phyloP scores from a whole-genome alignment of 768 basidiomycete species.

The Crassisporium funariophilum region DNA sequence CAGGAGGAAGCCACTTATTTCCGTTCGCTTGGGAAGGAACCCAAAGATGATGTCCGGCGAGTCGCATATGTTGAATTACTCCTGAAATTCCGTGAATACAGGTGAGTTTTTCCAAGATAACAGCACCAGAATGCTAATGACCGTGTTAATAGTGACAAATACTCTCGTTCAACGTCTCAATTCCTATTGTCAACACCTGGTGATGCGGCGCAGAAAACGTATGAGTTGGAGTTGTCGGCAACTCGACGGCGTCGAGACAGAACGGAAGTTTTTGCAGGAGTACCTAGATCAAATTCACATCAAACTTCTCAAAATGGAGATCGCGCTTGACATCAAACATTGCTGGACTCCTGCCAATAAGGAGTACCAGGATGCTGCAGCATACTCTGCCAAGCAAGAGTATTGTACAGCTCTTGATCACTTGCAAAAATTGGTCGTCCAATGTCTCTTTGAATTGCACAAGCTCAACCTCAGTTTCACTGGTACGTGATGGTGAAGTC shows the following conservation, averaged over 20 bases:
- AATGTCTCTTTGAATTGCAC: constrained; percentile 39
- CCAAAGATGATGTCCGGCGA: constrained; percentile 25
- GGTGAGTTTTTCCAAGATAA: not conserved
- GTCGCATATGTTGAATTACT: constrained; percentile 35
- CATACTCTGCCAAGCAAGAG: constrained; percentile 13
- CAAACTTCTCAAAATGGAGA: constrained; percentile 7
- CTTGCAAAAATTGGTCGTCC: constrained; percentile 33
- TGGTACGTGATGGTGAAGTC: constrained; percentile 24
- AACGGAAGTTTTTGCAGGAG: constrained; percentile 1
- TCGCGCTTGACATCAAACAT: not conserved
- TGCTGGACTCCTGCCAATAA: not conserved
- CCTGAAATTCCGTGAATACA: constrained; percentile 2
- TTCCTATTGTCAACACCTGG: not conserved
- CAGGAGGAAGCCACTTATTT: constrained; percentile 28
- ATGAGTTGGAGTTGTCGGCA: not conserved
- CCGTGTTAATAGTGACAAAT: not conserved
- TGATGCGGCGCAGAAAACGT: not conserved
- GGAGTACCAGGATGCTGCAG: constrained; percentile 25
- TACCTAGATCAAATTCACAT: not conserved
- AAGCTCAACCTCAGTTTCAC: constrained; percentile 37
- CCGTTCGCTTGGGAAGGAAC: constrained; percentile 23
- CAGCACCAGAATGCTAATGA: not conserved
- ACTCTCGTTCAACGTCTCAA: not conserved
- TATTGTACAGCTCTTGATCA: constrained; percentile 30
- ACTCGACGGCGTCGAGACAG: not conserved